A percentile compares a stretch with the other conserved stretches of the same genome.
Conservation (phyloP, 495 filamentous ascomycete genomes). For the Talaromyces wortmannii region DNA sequence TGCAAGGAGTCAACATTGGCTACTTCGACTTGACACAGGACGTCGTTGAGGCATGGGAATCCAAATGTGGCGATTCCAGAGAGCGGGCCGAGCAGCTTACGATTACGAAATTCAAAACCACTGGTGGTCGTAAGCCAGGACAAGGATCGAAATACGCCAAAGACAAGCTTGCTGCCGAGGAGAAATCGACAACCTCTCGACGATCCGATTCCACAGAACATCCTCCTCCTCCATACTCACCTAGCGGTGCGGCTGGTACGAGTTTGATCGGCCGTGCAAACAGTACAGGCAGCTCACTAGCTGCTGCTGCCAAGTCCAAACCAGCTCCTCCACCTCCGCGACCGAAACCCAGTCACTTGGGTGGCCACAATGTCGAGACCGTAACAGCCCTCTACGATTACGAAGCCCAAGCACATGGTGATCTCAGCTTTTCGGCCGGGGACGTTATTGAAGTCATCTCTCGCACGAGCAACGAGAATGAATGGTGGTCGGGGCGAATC, state of each 20-base stretch:
- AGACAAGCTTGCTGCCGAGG: constrained; percentile 21
- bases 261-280: constrained; percentile 39
- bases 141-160: constrained; percentile 42
- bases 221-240: constrained; percentile 64
- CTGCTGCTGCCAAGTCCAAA: constrained; percentile 68
- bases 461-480: constrained; percentile 79
- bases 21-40: constrained; percentile 92
- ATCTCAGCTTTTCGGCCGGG: constrained; percentile 84
- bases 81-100: constrained; percentile 73
- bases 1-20: constrained; percentile 93
- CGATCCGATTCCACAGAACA: constrained; percentile 46
- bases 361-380: constrained; percentile 61
- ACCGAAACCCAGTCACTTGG: constrained; percentile 76
- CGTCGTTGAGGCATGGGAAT: constrained; percentile 82
- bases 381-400: constrained; percentile 90
- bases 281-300: constrained; percentile 47
- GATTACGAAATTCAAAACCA: constrained; percentile 82
- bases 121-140: constrained; percentile 43
- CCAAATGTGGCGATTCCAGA: constrained; percentile 79
- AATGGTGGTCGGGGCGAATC: constrained; percentile 90
- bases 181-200: constrained; percentile 21
- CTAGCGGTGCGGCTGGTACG: constrained; percentile 21
- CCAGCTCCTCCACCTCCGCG: constrained; percentile 86
- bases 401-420: constrained; percentile 89
- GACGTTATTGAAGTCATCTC: constrained; percentile 85